Percentiles rank a stretch among this genome's conserved stretches.
Evolutionary conservation across 2,329 filamentous ascomycete genomes (phyloP).

Genomic region (Epichloe amarillans): DNA sequence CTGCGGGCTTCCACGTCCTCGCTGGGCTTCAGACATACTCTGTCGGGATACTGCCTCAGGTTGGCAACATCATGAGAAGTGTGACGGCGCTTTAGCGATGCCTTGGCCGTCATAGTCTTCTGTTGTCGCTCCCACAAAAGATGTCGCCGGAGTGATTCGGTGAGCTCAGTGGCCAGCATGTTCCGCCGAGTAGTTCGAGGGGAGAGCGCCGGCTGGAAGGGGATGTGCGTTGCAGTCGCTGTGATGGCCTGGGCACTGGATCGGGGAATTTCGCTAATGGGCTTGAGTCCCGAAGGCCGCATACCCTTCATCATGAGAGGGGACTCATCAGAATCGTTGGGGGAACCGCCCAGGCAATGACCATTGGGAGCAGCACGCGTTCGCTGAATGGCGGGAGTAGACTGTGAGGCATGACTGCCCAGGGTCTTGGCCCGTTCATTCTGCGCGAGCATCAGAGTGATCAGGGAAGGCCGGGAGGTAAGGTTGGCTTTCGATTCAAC

Average conservation of each 20-base stretch:
- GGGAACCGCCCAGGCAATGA: constrained; percentile 32
- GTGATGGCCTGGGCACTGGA: constrained; percentile 66
- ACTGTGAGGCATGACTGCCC: constrained; percentile 53
- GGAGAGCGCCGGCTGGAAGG: constrained; percentile 65
- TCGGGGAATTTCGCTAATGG: constrained; percentile 50
- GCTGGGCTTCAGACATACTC: constrained; percentile 43
- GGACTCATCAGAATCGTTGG: constrained; percentile 48
- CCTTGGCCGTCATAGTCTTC: constrained; percentile 78
- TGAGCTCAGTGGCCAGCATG: constrained; percentile 91
- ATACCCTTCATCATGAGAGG: constrained; percentile 51
- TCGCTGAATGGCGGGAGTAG: constrained; percentile 56
- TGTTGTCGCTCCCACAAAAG: constrained; percentile 93
- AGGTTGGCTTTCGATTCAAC: constrained; percentile 81
- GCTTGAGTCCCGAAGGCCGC: constrained; percentile 33
- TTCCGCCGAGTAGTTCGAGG: constrained; percentile 85
- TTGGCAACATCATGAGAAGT: constrained; percentile 86
- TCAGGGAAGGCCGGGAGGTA: constrained; percentile 72
- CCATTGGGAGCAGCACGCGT: constrained; percentile 35
- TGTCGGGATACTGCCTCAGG: constrained; percentile 67
- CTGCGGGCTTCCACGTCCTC: constrained; percentile 55
- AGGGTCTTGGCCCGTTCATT: constrained; percentile 58
- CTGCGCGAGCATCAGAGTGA: constrained; percentile 77
- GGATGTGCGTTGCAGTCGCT: constrained; percentile 49
- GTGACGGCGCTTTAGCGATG: constrained; percentile 78
- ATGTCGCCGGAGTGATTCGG: constrained; percentile 80